Percentiles rank a stretch among this genome's conserved stretches.
Evolutionary conservation across 352 stramenopile species (phyloP).

Genomic region (Phytopythium chamaehyphon): DNA sequence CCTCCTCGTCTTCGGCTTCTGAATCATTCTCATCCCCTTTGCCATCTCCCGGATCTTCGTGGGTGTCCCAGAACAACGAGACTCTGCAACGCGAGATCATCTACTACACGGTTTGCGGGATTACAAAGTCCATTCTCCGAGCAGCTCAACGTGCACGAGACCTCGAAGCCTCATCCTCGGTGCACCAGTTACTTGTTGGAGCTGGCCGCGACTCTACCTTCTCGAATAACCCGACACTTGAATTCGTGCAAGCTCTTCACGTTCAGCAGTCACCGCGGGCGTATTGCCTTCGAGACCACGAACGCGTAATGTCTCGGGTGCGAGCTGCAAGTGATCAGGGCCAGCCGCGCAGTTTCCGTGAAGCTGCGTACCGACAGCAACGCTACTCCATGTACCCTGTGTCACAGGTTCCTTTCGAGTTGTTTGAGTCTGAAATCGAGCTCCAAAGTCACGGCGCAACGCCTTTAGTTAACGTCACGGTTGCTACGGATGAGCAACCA

Average conservation of each 20-base stretch:
- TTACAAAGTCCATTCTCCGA: constrained; percentile 69
- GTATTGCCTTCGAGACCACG: constrained; percentile 25
- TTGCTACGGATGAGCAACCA: background rate
- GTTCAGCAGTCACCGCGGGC: constrained; percentile 41
- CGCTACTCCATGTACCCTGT: constrained; percentile 65
- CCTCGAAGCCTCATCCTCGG: constrained; percentile 13
- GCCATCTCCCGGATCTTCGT: constrained; percentile 25
- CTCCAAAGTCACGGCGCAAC: constrained; percentile 44
- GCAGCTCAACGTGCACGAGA: constrained; percentile 24
- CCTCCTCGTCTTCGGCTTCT: background rate
- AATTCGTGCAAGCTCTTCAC: constrained; percentile 36
- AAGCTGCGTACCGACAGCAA: background rate
- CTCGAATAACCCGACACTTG: constrained; percentile 40
- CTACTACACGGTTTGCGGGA: constrained; percentile 78
- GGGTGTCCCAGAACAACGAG: constrained; percentile 64
- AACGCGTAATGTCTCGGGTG: background rate
- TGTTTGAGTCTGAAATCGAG: constrained; percentile 76
- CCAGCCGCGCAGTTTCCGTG: too few relatives aligned
- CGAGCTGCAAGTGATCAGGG: background rate
- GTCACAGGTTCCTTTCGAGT: constrained; percentile 68
- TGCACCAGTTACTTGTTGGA: constrained; percentile 49
- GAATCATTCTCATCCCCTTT: background rate
- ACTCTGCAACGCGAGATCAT: constrained; percentile 80
- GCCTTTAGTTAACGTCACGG: constrained; percentile 6
- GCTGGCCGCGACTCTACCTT: constrained; percentile 46